phyloP scores from a whole-genome alignment of 352 stramenopile genomes.

The Phytophthora idaei region DNA sequence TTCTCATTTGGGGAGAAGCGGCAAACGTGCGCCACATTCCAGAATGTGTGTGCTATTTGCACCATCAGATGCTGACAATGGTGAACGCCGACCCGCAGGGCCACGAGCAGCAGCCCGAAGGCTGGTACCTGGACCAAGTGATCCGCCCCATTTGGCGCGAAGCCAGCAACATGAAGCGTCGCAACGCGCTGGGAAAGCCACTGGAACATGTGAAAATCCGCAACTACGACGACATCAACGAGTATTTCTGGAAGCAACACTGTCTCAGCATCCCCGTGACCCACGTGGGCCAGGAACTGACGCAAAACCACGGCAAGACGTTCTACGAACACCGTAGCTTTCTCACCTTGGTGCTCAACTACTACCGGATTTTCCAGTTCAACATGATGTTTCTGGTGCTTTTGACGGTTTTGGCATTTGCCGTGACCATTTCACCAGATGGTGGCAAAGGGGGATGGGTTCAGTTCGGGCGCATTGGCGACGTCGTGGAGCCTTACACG shows the following conservation, averaged over 20 bases:
- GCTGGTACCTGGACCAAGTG: constrained; percentile 69
- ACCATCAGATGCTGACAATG: constrained; percentile 84
- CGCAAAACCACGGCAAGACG: constrained; percentile 71
- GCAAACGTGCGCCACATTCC: constrained; percentile 97
- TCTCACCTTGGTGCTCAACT: constrained; percentile 75
- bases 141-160: constrained; percentile 75
- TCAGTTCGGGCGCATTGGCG: constrained; percentile 61
- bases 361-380: constrained; percentile 87
- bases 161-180: constrained; percentile 74
- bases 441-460: constrained; percentile 59
- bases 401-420: constrained; percentile 60
- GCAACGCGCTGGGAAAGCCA: constrained; percentile 60
- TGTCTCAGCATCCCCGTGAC: constrained; percentile 61
- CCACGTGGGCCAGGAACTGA: constrained; percentile 54
- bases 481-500: constrained; percentile 60
- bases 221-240: constrained; percentile 86
- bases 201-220: constrained; percentile 78
- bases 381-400: constrained; percentile 76
- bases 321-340: constrained; percentile 82
- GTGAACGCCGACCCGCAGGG: constrained; percentile 58
- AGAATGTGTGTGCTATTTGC: constrained; percentile 98
- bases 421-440: constrained; percentile 58
- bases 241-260: constrained; percentile 81
- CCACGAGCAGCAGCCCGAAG: constrained; percentile 44
- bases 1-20: constrained; percentile 97